These are phyloP conservation scores for Ilex paraguariensis DNA, from an alignment of 305 asterid species.

Conservation along the genomic window DNA sequence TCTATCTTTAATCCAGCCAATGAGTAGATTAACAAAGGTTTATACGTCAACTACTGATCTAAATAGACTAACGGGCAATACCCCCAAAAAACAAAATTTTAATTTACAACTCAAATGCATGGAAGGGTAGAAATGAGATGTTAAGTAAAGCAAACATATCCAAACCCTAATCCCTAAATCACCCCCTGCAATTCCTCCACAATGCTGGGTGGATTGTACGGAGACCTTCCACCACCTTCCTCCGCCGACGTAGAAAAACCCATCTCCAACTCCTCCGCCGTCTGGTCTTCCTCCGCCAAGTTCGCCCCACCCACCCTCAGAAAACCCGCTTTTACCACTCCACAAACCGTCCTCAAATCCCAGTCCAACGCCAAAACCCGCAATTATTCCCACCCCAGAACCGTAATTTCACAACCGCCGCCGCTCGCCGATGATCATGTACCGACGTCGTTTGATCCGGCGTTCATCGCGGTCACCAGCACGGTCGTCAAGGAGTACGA, in stretches of 20 bases:
- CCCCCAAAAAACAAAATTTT: too few species aligned
- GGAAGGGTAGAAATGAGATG: too few species aligned
- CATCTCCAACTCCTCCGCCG: constrained; percentile 30
- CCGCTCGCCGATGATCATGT: constrained; percentile 4
- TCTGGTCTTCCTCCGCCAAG: constrained; percentile 91
- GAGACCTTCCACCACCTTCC: constrained; percentile 98
- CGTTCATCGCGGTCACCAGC: constrained; percentile 76
- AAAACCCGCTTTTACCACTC: constrained; percentile 68
- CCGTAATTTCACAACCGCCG: constrained; percentile 23
- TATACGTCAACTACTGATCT: too few species aligned
- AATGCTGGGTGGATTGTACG: constrained; percentile 94
- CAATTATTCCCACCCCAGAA: constrained; percentile 26
- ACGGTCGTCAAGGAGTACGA: constrained; percentile 86
- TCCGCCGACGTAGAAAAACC: constrained; percentile 52
- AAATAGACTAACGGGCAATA: too few species aligned
- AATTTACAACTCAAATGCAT: too few species aligned
- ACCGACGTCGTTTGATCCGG: constrained; percentile 61
- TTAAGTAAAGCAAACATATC: too few species aligned
- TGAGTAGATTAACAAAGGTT: too few species aligned
- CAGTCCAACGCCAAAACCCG: constrained; percentile 22
- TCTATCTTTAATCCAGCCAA: too few species aligned
- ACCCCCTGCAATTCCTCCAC: neutral
- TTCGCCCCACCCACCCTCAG: constrained; percentile 92
- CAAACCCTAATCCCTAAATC: too few species aligned
- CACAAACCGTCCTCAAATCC: constrained; percentile 64